Evolutionary conservation across 2,329 filamentous ascomycete species (phyloP).

Genomic region (Magnaporthales sp.): DNA sequence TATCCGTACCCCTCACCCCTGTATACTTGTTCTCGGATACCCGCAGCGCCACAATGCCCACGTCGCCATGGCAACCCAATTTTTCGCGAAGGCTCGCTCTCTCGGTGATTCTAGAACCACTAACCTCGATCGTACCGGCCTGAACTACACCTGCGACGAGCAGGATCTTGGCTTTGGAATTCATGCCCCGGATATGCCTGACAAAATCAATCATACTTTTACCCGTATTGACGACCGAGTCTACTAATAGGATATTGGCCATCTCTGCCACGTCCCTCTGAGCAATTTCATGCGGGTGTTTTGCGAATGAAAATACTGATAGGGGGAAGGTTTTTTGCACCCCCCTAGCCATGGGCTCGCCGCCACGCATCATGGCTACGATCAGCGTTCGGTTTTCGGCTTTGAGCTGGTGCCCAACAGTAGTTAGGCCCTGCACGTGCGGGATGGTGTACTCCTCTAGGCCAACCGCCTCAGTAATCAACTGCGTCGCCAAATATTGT

Average conservation of each 20-base stretch:
- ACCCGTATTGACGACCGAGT: not conserved
- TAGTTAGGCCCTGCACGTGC: slow-evolving; percentile 34
- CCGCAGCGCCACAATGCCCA: not conserved
- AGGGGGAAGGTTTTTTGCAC: not conserved
- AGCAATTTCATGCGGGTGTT: not conserved
- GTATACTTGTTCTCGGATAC: not conserved
- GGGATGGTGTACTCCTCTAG: slow-evolving; percentile 36
- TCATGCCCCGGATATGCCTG: not conserved
- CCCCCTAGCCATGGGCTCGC: not conserved
- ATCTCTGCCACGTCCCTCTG: too few species aligned
- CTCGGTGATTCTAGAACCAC: too few species aligned
- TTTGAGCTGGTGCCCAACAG: too few species aligned
- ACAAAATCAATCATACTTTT: not conserved
- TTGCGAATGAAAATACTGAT: not conserved
- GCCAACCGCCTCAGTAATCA: slow-evolving; percentile 36
- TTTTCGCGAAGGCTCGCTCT: not conserved
- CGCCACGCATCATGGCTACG: not conserved
- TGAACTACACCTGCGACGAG: not conserved
- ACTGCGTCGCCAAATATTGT: slow-evolving; percentile 42
- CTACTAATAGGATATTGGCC: not conserved
- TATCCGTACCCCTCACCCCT: not conserved
- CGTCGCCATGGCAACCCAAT: not conserved
- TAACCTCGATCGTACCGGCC: not conserved
- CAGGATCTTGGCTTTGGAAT: not conserved
- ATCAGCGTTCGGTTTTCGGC: not conserved